Percentiles rank a stretch among this genome's conserved stretches.
These are phyloP conservation scores for Calonectria honghensis DNA, from an alignment of 2,329 filamentous ascomycete species.

Conservation along the genomic window DNA sequence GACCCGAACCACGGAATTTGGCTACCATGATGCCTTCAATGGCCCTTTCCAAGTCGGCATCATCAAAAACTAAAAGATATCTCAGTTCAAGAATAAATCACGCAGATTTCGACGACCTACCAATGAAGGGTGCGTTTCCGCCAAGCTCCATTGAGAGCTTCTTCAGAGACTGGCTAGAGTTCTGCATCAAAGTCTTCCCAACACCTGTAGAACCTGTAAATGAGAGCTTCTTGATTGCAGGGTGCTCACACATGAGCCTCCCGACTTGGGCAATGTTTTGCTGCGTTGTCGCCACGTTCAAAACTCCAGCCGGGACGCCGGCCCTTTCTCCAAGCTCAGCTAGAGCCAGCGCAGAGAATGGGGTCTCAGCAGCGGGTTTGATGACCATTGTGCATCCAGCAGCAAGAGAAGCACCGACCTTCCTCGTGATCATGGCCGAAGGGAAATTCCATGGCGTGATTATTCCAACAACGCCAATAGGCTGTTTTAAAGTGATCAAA, in stretches of 20 bases:
- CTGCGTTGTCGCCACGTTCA: conserved; percentile 86
- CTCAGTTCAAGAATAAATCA: neutral
- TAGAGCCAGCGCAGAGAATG: conserved; percentile 59
- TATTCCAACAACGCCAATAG: conserved; percentile 25
- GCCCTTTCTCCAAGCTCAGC: conserved; percentile 87
- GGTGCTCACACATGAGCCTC: conserved; percentile 65
- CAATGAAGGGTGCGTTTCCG: conserved; percentile 67
- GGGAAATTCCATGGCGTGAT: conserved; percentile 37
- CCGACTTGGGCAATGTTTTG: conserved; percentile 68
- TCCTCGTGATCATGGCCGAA: conserved; percentile 26
- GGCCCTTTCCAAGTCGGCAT: conserved; percentile 71
- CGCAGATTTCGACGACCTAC: neutral
- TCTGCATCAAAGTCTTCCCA: conserved; percentile 74
- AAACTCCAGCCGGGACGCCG: conserved; percentile 87
- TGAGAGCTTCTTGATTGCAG: conserved; percentile 82
- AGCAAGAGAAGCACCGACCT: conserved; percentile 20
- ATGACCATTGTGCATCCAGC: conserved; percentile 25
- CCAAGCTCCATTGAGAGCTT: conserved; percentile 83
- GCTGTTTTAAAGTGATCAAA: conserved; percentile 13
- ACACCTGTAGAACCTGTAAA: conserved; percentile 77
- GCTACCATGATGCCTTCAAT: conserved; percentile 78
- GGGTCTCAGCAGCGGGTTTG: conserved; percentile 19
- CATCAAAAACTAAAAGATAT: neutral
- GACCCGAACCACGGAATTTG: conserved; percentile 81
- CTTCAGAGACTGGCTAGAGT: conserved; percentile 79